Conservation (phyloP, 1,284 basidiomycete genomes). For the Amylostereum areolatum region DNA sequence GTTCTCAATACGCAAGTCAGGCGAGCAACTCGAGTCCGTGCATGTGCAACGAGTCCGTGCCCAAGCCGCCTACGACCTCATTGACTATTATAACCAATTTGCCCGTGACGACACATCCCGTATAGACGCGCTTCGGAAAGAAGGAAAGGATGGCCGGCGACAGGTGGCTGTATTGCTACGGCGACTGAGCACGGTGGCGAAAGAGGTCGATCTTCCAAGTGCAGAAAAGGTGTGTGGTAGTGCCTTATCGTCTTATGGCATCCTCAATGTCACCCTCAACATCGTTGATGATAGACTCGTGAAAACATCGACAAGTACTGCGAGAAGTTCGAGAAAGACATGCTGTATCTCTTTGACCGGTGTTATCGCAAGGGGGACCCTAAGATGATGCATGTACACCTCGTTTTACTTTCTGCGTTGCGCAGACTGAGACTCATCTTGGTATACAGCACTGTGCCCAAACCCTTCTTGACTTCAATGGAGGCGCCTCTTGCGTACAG, state of each 20-base stretch:
- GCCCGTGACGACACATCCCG: conserved; percentile 78
- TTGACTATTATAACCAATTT: conserved; percentile 93
- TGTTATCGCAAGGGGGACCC: conserved; percentile 96
- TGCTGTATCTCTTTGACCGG: conserved; percentile 92
- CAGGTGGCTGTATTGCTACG: conserved; percentile 90
- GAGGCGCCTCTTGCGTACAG: conserved; percentile 93
- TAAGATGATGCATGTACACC: conserved; percentile 91
- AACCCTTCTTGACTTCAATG: conserved; percentile 96
- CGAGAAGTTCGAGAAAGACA: conserved; percentile 98
- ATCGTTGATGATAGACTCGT: conserved; percentile 48
- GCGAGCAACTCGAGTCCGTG: conserved; percentile 94
- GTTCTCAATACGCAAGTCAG: conserved; percentile 32
- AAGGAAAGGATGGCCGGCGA: conserved; percentile 80
- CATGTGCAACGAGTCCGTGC: conserved; percentile 91
- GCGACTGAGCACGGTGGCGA: conserved; percentile 83
- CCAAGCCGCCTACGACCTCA: conserved; percentile 91
- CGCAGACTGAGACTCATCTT: conserved; percentile 3
- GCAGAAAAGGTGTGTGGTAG: conserved; percentile 61
- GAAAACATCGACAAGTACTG: conserved; percentile 94
- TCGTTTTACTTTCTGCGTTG: neutral
- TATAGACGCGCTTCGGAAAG: conserved; percentile 80
- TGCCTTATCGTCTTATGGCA: neutral
- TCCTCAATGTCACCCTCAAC: neutral
- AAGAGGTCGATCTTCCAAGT: conserved; percentile 83
- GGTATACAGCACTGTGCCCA: conserved; percentile 85